Conservation (phyloP, 768 basidiomycete genomes). For the Floccularia luteovirens region DNA sequence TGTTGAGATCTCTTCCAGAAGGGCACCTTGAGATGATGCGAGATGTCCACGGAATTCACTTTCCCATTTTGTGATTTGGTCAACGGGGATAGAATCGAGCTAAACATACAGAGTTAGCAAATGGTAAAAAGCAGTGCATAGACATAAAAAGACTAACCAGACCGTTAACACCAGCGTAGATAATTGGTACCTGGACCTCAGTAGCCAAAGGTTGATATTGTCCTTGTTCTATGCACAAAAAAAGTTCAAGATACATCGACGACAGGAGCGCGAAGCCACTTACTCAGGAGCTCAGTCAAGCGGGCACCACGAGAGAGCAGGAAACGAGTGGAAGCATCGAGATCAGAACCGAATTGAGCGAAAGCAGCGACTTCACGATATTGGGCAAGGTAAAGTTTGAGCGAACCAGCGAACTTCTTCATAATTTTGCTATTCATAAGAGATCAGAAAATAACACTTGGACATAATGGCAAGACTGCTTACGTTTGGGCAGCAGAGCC, state of each 20-base stretch:
- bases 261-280: conserved; percentile 15
- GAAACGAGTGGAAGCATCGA: conserved; percentile 99
- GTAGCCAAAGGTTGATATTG: conserved; percentile 94
- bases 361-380: conserved; percentile 99
- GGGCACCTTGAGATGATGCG: conserved; percentile 56
- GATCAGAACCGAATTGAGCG: conserved; percentile 99
- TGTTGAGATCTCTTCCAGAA: conserved; percentile 79
- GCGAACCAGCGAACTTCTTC: conserved; percentile 99
- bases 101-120: conserved; percentile 14
- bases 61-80: conserved; percentile 92
- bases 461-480: conserved; percentile 18
- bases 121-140: not conserved
- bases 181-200: conserved; percentile 97
- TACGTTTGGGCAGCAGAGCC: conserved; percentile 99
- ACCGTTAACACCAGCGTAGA: conserved; percentile 99
- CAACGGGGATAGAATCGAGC: conserved; percentile 94
- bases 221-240: conserved; percentile 70
- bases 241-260: conserved; percentile 9
- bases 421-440: conserved; percentile 73
- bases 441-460: conserved; percentile 4
- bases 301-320: conserved; percentile 96
- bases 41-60: conserved; percentile 88
- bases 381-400: conserved; percentile 99
- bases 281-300: conserved; percentile 92
- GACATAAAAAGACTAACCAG: conserved; percentile 44